A percentile compares a stretch with the other conserved stretches of the same genome.
phyloP scores from a whole-genome alignment of 1,139 yeast species.

The Candida labiduridarum region DNA sequence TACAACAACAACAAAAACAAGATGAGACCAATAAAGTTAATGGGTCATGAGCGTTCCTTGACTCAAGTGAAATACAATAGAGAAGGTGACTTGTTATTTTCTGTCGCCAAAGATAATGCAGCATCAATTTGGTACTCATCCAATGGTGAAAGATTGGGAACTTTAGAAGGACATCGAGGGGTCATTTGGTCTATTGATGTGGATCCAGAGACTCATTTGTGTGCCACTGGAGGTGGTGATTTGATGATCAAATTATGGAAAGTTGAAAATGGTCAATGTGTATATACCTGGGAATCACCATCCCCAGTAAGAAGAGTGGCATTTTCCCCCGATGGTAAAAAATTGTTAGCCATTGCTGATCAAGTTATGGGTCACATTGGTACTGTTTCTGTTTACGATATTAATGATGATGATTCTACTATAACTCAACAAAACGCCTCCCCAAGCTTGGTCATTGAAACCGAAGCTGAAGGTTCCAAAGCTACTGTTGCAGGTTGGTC shows the following conservation, averaged over 20 bases:
- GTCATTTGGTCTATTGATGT: conserved; percentile 95
- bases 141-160: conserved; percentile 96
- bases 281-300: conserved; percentile 72
- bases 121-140: conserved; percentile 95
- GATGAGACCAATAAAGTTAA: conserved; percentile 58
- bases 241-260: conserved; percentile 84
- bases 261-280: conserved; percentile 74
- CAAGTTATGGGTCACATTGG: conserved; percentile 93
- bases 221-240: conserved; percentile 93
- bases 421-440: conserved; percentile 41
- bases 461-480: conserved; percentile 62
- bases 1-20: conserved; percentile 9
- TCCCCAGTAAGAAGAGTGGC: conserved; percentile 93
- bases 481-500: conserved; percentile 92
- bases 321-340: conserved; percentile 72
- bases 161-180: conserved; percentile 85
- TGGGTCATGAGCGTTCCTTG: conserved; percentile 86
- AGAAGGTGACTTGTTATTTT: conserved; percentile 92
- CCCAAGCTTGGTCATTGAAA: conserved; percentile 67
- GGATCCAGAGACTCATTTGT: conserved; percentile 64
- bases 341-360: conserved; percentile 79
- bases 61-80: conserved; percentile 92
- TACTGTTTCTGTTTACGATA: conserved; percentile 66
- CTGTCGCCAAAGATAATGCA: conserved; percentile 86
- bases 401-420: conserved; percentile 43